phyloP scores from a whole-genome alignment of 352 stramenopile genomes.

The Phytophthora nicotianae region DNA sequence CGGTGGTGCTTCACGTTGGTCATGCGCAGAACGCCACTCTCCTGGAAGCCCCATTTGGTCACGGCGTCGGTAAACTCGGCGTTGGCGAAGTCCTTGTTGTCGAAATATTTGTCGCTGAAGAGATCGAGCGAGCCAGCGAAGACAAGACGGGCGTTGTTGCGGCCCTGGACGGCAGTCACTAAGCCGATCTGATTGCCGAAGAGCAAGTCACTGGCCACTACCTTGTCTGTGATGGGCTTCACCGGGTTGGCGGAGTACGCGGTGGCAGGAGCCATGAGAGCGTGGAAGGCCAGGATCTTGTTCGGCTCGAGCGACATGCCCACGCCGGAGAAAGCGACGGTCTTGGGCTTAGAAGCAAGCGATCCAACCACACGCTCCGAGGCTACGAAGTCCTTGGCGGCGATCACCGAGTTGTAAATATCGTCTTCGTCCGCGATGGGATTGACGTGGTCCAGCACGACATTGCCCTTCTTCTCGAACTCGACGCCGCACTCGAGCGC shows the following conservation, averaged over 20 bases:
- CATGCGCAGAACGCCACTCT: conserved; percentile 87
- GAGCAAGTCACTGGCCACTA: conserved; percentile 64
- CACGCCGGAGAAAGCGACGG: conserved; percentile 80
- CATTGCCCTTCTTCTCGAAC: conserved; percentile 87
- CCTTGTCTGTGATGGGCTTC: conserved; percentile 70
- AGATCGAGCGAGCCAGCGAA: conserved; percentile 88
- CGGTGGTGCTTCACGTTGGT: conserved; percentile 88
- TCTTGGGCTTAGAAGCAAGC: conserved; percentile 61
- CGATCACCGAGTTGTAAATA: conserved; percentile 82
- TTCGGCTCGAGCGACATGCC: conserved; percentile 82
- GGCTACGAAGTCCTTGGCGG: conserved; percentile 70
- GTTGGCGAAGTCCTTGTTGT: conserved; percentile 66
- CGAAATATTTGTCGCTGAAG: conserved; percentile 90
- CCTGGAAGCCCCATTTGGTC: conserved; percentile 88
- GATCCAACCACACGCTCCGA: conserved; percentile 67
- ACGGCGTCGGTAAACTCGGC: conserved; percentile 73
- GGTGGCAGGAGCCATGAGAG: conserved; percentile 74
- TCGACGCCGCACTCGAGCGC: conserved; percentile 88
- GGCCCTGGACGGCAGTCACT: conserved; percentile 85
- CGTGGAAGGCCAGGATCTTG: conserved; percentile 85
- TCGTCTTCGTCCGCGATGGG: conserved; percentile 58
- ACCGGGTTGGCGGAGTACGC: conserved; percentile 85
- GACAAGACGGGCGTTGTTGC: conserved; percentile 92
- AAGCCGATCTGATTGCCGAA: conserved; percentile 82
- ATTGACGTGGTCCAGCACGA: conserved; percentile 89